Base-by-base conservation (phyloP, 768 basidiomycete species). In the Kwoniella dendrophila region DNA sequence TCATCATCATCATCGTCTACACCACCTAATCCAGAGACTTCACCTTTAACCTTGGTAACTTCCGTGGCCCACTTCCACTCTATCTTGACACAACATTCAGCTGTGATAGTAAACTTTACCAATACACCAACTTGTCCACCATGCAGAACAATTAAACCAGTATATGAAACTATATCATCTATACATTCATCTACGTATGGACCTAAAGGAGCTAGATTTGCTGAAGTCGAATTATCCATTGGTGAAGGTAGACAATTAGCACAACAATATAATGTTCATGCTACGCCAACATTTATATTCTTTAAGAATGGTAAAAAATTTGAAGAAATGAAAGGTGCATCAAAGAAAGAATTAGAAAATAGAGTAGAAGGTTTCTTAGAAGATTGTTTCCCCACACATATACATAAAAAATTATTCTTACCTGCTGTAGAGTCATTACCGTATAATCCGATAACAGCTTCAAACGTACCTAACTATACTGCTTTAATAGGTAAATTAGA, bases 231-330 rank as follows among this genome's bases (percentile, higher is more conserved):
- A 79, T 81, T 91, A 66, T 85, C 83, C 4, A 84, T 88, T 12
- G 89, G 88, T 0, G 77, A 85, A 77, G 88, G 88, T 0, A 71
- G 78, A 2, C 80, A 81, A 55, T 79, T 95, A 16, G 89, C 88
- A 0, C 63, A 77, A 1, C 82, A 86, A 75, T 89, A 84, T 81
- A 82, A 84, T 14, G 85, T 96, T 0, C 78, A 83, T 16, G 92
- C 84, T 18, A 95, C 90, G 1, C 94, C 93, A 4, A 93, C 91
- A 0, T 95, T 97, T 72, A 80, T 89, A 40, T 93, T 96, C 80
- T 97, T 92, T 81, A 77, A 87, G 63, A 83, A 89, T 62, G 90
- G 72, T 4, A 70, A 73, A 55, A 71, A 74, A 44, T 72, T 68
- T 20, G 66, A 75, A 14, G 74, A 72, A 47, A 53, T 74, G 62